These are phyloP conservation scores for Suhomyces ambrosiae DNA, from an alignment of 1,139 yeast genomes.

Conservation along the genomic window DNA sequence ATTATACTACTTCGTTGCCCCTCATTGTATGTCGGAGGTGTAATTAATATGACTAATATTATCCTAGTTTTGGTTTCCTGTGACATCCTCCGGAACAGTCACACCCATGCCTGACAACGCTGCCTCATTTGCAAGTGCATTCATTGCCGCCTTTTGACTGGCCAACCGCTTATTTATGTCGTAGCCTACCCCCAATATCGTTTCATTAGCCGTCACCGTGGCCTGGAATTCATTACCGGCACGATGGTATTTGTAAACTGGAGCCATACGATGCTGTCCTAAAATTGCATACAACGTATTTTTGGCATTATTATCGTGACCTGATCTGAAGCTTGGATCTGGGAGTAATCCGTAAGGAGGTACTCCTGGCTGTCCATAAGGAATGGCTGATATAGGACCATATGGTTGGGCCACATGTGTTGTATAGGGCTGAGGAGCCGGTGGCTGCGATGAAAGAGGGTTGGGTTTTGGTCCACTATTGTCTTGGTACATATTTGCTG, in stretches of 20 bases:
- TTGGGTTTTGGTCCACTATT: slow-evolving; percentile 6
- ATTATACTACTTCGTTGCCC: no score
- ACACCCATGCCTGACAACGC: slow-evolving; percentile 7
- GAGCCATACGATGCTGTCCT: slow-evolving; percentile 25
- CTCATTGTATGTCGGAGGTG: no score
- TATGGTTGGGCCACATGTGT: slow-evolving; percentile 5
- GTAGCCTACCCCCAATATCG: slow-evolving; percentile 34
- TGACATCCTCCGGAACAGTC: background rate
- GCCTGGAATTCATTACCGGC: slow-evolving; percentile 26
- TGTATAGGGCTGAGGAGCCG: slow-evolving; percentile 6
- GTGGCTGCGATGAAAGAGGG: background rate
- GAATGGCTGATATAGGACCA: slow-evolving; percentile 8
- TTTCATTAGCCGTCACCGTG: slow-evolving; percentile 28
- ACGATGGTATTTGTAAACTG: slow-evolving; percentile 23
- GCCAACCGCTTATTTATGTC: slow-evolving; percentile 35
- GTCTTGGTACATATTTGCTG: slow-evolving; percentile 17
- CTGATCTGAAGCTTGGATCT: slow-evolving; percentile 6
- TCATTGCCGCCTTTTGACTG: slow-evolving; percentile 35
- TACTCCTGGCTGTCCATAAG: slow-evolving; percentile 7
- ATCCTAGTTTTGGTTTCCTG: background rate
- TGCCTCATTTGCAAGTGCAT: slow-evolving; percentile 27
- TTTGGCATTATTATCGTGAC: slow-evolving; percentile 27
- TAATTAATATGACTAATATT: no score
- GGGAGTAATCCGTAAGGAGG: slow-evolving; percentile 10
- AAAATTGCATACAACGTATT: slow-evolving; percentile 30